Base-by-base conservation (phyloP, 352 stramenopile species). In the Phytopythium delawarense region DNA sequence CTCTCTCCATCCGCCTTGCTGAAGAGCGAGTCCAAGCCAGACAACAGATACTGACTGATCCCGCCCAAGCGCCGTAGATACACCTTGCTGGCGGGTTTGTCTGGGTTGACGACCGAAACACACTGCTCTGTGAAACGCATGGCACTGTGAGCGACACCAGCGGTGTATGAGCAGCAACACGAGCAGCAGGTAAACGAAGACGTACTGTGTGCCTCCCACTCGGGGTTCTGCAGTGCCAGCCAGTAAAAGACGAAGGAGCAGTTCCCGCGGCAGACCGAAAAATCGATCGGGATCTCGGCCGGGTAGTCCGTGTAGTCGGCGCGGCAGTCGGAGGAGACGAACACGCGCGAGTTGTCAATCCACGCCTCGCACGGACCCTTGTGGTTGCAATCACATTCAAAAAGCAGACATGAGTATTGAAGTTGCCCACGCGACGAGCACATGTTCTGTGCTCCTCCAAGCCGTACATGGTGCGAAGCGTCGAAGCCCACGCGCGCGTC, bases 231-330 rank as follows among this genome's bases (percentile, higher is more conserved):
- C 50, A 88, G 28, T 45, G 77, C 74, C 50, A 87, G 23, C 79
- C 79, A 87, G 75, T 83, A 87, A 64, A 89, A 88, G 15, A 56
- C 72, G 51, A 91, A 75, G 18, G 51, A 67, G 39, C 79, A 86
- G 30, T 80, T 74, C 39, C 74, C 72, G 37, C 45, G 72, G 64
- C 79, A 91, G 1, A 66, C 62, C 15, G 74, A 75, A 51, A 72
- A 88, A 59, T 89, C 75, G 39, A 88, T 61, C 4, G 74, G 70
- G 46, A 91, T 74, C 15, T 75, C 55, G 7, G 78, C 79, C 15
- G 81, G 81, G 63, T 81, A 84, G 1, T 2, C 49, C 6, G 56
- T 67, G 64, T 65, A 88, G 37, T 70, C 61, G 2, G 53, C 66
- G 18, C 53, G 63, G 46, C 79, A 89, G 59, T 88, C 68, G 51